Base-by-base conservation (phyloP, 768 basidiomycete genomes). In the Tulasnella sp. region DNA sequence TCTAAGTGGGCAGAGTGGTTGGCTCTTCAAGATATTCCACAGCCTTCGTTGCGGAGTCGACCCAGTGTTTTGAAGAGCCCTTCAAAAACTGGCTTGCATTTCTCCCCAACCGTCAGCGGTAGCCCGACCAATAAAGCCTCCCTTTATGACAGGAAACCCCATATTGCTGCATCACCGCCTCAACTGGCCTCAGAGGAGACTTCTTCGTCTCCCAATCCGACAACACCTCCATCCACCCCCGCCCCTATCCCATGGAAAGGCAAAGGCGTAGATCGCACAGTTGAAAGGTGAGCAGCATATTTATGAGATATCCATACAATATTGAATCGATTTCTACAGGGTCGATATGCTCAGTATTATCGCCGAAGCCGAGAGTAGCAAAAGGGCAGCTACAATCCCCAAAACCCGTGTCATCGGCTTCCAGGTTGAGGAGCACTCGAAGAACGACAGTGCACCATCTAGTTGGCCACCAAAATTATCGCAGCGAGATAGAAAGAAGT, bases 1-100 rank as follows among this genome's bases (percentile, higher is more conserved):
- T 70, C 69, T 54, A 76, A 72, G 40, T 73, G 84, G 58, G 70
- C 69, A 13, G 78, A 77, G 2, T 96, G 87, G 86, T 64, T 93
- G 15, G 73, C 69, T 1, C 45, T 64, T 32, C 76, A 84, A 59
- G 86, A 88, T 60, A 69, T 86, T 35, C 83, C 86, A 0, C 64
- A 63, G 35, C 72, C 76, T 0, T 68, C 83, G 42, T 62, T 74
- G 6, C 70, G 62, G 2, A 61, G 45, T 28, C 58, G 56, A 41
- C 63, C 56, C 27, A 28, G 31, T 0, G 63, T 60, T 54, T 19
- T 22, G 12, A 5, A n/a, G 12, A 3, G n/a, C 5, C 9, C 25
- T 33, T 15, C 5, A 27, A 19, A 12, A 15, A 10, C 29, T 15
- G 7, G 33, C 35, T n/a, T n/a, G 13, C 53, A 22, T 28, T 53